Conservation (phyloP, 768 basidiomycete genomes). For the Pisolithus orientalis region DNA sequence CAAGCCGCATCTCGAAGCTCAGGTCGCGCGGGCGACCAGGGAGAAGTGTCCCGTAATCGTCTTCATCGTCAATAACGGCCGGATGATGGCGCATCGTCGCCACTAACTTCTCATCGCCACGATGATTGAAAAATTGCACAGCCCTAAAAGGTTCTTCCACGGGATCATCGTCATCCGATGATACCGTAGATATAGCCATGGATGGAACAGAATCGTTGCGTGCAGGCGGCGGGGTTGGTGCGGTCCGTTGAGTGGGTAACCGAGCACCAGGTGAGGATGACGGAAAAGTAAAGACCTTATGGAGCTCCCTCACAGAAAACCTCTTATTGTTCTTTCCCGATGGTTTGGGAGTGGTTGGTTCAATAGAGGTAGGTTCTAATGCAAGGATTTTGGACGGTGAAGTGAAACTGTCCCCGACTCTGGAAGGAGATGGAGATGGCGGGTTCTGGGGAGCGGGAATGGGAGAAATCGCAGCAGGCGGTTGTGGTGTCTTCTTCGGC, state of each 20-base stretch:
- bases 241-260: conserved; percentile 1
- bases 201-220: conserved; percentile 2
- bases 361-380: conserved; percentile 9
- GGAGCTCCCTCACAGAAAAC: conserved; percentile 33
- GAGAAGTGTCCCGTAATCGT: neutral
- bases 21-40: conserved; percentile 28
- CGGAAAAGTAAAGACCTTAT: conserved; percentile 26
- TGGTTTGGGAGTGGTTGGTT: conserved; percentile 31
- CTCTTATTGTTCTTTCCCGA: conserved; percentile 25
- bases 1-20: conserved; percentile 60
- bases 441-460: conserved; percentile 10
- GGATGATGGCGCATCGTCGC: conserved; percentile 2
- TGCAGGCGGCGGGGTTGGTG: conserved; percentile 1
- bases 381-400: conserved; percentile 11
- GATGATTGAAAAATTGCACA: conserved; percentile 12
- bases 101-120: conserved; percentile 11
- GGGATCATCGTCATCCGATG: conserved; percentile 13
- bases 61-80: conserved; percentile 1
- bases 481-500: conserved; percentile 22
- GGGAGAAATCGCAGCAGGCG: conserved; percentile 16
- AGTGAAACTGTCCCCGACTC: conserved; percentile 19
- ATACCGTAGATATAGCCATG: conserved; percentile 7
- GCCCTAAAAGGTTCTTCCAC: conserved; percentile 10
- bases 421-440: conserved; percentile 6
- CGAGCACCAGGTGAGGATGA: conserved; percentile 14